Evolutionary conservation across 2,329 filamentous ascomycete genomes (phyloP).

Genomic region (Fusarium fracticaudum): DNA sequence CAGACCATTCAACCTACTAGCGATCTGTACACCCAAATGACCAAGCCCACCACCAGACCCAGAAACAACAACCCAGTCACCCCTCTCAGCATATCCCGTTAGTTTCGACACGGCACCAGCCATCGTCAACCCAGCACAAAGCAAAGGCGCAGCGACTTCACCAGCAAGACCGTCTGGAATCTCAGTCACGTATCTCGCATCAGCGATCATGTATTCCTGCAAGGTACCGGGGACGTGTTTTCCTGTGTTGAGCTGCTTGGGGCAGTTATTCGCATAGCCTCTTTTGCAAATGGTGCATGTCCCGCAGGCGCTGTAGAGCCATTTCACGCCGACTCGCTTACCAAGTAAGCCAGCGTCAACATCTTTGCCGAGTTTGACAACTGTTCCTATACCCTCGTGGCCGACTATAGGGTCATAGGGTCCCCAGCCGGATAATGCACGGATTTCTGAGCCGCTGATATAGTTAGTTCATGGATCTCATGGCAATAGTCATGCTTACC

Average conservation of each 20-base stretch:
- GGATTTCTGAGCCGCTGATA: constrained; percentile 44
- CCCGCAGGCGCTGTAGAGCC: constrained; percentile 55
- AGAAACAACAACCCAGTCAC: constrained; percentile 46
- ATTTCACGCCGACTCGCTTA: constrained; percentile 55
- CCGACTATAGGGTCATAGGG: constrained; percentile 41
- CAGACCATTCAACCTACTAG: constrained; percentile 25
- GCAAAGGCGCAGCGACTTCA: constrained; percentile 42
- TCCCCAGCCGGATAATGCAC: constrained; percentile 44
- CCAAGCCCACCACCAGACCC: constrained; percentile 48
- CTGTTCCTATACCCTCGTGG: constrained; percentile 46
- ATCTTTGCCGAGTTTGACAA: constrained; percentile 43
- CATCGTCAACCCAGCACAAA: constrained; percentile 49
- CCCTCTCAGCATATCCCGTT: not conserved
- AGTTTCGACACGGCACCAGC: constrained; percentile 40
- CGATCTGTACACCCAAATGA: constrained; percentile 48
- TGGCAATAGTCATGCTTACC: not conserved
- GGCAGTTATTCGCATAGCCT: constrained; percentile 52
- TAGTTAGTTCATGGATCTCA: not conserved
- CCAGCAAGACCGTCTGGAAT: constrained; percentile 36
- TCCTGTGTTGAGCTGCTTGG: constrained; percentile 53
- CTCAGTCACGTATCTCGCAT: constrained; percentile 41
- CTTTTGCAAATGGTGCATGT: constrained; percentile 48
- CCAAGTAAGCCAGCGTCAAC: constrained; percentile 44
- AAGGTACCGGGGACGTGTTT: constrained; percentile 47
- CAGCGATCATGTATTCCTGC: constrained; percentile 46